These are phyloP conservation scores for Cornus florida DNA, from an alignment of 148 eudicot genomes.

Conservation along the genomic window DNA sequence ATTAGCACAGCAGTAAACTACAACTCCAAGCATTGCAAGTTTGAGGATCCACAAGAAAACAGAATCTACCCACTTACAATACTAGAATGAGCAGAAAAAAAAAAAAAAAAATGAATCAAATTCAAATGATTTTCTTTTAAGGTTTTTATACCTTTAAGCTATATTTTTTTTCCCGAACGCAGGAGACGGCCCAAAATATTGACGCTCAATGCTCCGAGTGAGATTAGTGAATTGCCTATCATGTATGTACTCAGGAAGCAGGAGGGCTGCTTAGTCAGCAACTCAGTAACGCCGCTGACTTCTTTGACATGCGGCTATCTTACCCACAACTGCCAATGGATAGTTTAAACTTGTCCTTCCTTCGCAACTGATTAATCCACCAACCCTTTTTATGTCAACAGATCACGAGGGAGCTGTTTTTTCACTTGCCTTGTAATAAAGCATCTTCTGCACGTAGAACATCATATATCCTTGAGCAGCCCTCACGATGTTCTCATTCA, in stretches of 20 bases:
- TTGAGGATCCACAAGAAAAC: neutral
- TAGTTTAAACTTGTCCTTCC: neutral
- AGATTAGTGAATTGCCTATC: conserved; percentile 5
- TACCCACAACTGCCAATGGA: neutral
- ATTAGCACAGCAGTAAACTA: neutral
- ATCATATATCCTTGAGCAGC: conserved; percentile 85
- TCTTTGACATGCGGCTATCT: neutral
- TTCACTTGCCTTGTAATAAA: conserved; percentile 67
- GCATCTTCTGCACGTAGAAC: conserved; percentile 79
- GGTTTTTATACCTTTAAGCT: neutral
- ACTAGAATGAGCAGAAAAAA: conserved; percentile 8
- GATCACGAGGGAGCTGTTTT: conserved; percentile 26
- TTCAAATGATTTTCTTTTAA: neutral
- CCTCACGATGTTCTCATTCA: conserved; percentile 62
- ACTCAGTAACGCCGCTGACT: neutral
- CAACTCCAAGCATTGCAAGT: neutral
- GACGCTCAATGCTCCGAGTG: neutral
- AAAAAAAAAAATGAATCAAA: conserved; percentile 20
- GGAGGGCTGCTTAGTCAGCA: conserved; percentile 9
- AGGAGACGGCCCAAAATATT: conserved; percentile 14
- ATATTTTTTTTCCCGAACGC: conserved; percentile 1
- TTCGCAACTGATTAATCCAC: neutral
- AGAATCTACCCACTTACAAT: conserved; percentile 13
- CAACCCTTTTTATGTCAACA: neutral
- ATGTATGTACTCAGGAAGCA: neutral